These are phyloP conservation scores for Akanthomyces lecanii DNA, from an alignment of 2,329 filamentous ascomycete species.

Conservation along the genomic window DNA sequence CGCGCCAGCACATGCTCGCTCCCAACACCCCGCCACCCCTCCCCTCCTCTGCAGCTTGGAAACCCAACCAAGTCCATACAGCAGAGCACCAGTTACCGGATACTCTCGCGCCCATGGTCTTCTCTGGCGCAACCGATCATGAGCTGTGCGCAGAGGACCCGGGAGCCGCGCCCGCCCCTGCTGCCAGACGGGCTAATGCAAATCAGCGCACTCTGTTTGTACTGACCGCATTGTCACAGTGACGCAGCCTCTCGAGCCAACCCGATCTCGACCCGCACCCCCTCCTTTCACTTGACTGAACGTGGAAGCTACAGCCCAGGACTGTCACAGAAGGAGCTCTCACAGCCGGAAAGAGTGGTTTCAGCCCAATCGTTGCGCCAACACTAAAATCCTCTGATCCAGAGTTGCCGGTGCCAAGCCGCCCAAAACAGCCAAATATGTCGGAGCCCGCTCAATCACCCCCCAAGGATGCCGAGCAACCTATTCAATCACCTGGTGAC, in stretches of 20 bases:
- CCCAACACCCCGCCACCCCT: slow-evolving; percentile 13
- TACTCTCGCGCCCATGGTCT: not conserved
- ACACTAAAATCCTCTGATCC: slow-evolving; percentile 53
- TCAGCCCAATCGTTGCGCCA: slow-evolving; percentile 10
- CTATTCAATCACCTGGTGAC: slow-evolving; percentile 88
- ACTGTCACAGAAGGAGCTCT: not conserved
- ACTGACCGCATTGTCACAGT: slow-evolving; percentile 7
- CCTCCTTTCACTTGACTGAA: slow-evolving; percentile 10
- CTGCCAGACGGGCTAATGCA: slow-evolving; percentile 4
- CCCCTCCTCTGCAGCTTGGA: slow-evolving; percentile 1
- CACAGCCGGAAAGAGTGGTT: slow-evolving; percentile 6
- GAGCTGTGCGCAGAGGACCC: not conserved
- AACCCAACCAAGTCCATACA: slow-evolving; percentile 5
- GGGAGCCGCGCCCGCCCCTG: slow-evolving; percentile 8
- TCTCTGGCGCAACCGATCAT: not conserved
- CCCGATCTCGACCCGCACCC: slow-evolving; percentile 14
- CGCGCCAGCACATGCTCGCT: slow-evolving; percentile 8
- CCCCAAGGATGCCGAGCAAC: slow-evolving; percentile 91
- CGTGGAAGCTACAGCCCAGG: slow-evolving; percentile 5
- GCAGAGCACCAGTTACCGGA: not conserved
- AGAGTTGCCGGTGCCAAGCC: slow-evolving; percentile 8
- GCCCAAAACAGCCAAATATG: slow-evolving; percentile 72
- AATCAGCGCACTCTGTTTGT: slow-evolving; percentile 2
- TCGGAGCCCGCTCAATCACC: slow-evolving; percentile 81
- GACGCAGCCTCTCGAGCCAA: slow-evolving; percentile 14